Evolutionary conservation across 805 yeast species (phyloP).

Genomic region (Torulaspora microellipsoides): DNA sequence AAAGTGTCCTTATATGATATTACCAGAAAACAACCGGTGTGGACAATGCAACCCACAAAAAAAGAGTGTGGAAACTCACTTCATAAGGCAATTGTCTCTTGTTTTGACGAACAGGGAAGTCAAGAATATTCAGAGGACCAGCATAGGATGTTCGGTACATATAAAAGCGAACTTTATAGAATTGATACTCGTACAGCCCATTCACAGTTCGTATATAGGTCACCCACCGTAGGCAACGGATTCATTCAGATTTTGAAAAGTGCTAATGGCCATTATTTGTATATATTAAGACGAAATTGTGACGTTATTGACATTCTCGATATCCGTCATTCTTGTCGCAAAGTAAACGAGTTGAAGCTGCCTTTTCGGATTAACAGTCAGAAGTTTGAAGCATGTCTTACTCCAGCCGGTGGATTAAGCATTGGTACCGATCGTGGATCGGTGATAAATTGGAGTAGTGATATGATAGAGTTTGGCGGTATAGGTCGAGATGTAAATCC

Average conservation of each 20-base stretch:
- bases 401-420: slow-evolving; percentile 19
- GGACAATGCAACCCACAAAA: slow-evolving; percentile 12
- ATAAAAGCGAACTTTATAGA: slow-evolving; percentile 26
- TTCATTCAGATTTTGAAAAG: slow-evolving; percentile 36
- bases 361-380: slow-evolving; percentile 24
- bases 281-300: slow-evolving; percentile 32
- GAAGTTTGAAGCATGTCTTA: slow-evolving; percentile 24
- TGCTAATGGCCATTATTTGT: slow-evolving; percentile 36
- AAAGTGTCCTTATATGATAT: slow-evolving; percentile 33
- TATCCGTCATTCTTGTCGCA: slow-evolving; percentile 19
- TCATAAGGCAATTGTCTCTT: slow-evolving; percentile 27
- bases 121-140: not conserved
- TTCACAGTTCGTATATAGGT: slow-evolving; percentile 3
- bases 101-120: slow-evolving; percentile 20
- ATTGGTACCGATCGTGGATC: slow-evolving; percentile 25
- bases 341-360: slow-evolving; percentile 17
- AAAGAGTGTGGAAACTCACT: slow-evolving; percentile 9
- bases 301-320: slow-evolving; percentile 35
- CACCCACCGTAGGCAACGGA: slow-evolving; percentile 27
- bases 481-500: slow-evolving; percentile 4
- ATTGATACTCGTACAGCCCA: slow-evolving; percentile 21
- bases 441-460: slow-evolving; percentile 24
- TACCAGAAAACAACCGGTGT: slow-evolving; percentile 24
- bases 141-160: slow-evolving; percentile 26
- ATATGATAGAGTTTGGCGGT: slow-evolving; percentile 30